Base-by-base conservation (phyloP, 2,329 filamentous ascomycete genomes). In the Emmonsia crescens region DNA sequence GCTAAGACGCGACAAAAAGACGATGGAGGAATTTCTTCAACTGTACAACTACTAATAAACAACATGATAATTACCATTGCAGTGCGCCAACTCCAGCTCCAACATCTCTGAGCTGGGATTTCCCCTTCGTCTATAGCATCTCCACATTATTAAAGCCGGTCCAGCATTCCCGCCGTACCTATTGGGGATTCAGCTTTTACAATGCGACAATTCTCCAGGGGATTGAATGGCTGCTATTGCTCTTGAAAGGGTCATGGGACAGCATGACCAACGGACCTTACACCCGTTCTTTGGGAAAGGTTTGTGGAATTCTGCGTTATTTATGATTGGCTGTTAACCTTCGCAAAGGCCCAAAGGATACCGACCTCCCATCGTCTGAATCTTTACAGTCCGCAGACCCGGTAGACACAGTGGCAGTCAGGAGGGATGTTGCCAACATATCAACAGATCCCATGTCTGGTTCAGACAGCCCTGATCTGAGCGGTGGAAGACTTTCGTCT, bases 261-360 rank as follows among this genome's bases (percentile, higher is more conserved):
- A 72, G 61, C 67, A 69, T 66, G 72, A 74, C 64, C 72, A 74
- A 65, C 73, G 69, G 57, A 70, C 69, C 57, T 69, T 77, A 61
- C 74, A 77, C 66, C 75, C 75, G 27, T 77, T 77, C 63, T 76
- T 77, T 63, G 68, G 67, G 64, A 72, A 72, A 72, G 72, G 76
- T 77, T 60, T 65, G 65, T 63, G 56, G 29, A 42, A 49, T 57
- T 59, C 48, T 44, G 5, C n/a, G 29, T 51, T 9, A 27, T 21
- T 48, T 51, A 24, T 49, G 49, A 29, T 19, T 21, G 10, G 12
- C 4, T 31, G 21, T 33, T 46, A 24, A 52, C 31, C 10, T 3
- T 40, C 27, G 24, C 33, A 6, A 69, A 61, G 56, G 56, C 56
- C 24, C 56, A 64, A 57, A 55, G 62, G 33, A 52, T n/a, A 33